phyloP scores from a whole-genome alignment of 2,329 filamentous ascomycete species.

The Raffaelea deltoideospora region DNA sequence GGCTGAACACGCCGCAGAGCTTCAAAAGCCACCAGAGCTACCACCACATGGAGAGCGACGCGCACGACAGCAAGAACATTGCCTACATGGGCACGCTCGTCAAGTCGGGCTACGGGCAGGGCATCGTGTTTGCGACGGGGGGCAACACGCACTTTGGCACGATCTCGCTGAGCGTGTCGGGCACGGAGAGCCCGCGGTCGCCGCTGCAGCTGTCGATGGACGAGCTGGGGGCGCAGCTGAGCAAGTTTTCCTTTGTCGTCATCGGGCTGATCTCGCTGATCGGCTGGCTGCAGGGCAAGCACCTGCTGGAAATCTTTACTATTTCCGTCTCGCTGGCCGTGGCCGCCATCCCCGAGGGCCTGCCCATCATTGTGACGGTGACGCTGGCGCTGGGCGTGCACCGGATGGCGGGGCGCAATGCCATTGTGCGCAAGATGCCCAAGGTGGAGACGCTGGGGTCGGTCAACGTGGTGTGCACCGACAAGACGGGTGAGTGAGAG shows the following conservation, averaged over 20 bases:
- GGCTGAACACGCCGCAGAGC: no score
- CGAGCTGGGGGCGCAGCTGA: conserved; percentile 85
- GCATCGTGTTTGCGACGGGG: conserved; percentile 93
- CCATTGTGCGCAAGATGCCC: conserved; percentile 87
- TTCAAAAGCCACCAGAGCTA: neutral
- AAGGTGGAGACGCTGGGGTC: conserved; percentile 95
- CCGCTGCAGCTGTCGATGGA: conserved; percentile 96
- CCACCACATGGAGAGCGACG: conserved; percentile 22
- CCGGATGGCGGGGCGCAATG: conserved; percentile 87
- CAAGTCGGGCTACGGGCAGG: conserved; percentile 86
- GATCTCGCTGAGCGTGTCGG: conserved; percentile 84
- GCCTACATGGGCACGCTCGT: conserved; percentile 97
- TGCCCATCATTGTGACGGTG: conserved; percentile 96
- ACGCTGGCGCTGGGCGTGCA: conserved; percentile 89
- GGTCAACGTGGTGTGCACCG: conserved; percentile 98
- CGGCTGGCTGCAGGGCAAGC: conserved; percentile 79
- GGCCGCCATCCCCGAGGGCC: conserved; percentile 85
- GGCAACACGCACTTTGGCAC: conserved; percentile 89
- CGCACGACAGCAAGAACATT: conserved; percentile 74
- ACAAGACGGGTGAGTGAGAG: conserved; percentile 62
- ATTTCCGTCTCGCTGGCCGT: conserved; percentile 95
- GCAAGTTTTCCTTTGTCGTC: conserved; percentile 89
- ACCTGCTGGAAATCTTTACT: conserved; percentile 86
- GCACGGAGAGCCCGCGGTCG: conserved; percentile 89
- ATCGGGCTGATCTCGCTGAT: conserved; percentile 87